A percentile compares a stretch with the other conserved stretches of the same genome.
Evolutionary conservation across 2,329 filamentous ascomycete species (phyloP).

Genomic region (Blastomyces silverae): DNA sequence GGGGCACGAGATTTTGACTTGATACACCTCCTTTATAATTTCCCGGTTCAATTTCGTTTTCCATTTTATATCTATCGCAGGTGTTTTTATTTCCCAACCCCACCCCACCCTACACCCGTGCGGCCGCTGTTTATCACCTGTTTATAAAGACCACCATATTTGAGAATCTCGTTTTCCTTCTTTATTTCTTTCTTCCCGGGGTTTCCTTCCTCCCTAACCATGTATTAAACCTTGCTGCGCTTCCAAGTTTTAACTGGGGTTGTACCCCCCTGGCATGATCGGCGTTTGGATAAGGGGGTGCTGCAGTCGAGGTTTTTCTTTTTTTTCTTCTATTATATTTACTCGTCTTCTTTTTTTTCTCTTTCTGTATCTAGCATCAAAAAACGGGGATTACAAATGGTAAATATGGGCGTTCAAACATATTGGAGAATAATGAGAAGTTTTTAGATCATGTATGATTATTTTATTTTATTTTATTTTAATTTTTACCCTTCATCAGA

Average conservation of each 20-base stretch:
- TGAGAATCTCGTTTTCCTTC: slow-evolving; percentile 6
- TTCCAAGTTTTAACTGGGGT: not conserved
- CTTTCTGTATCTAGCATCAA: slow-evolving; percentile 7
- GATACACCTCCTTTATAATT: slow-evolving; percentile 5
- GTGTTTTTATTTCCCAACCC: not conserved
- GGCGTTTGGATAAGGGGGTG: slow-evolving; percentile 15
- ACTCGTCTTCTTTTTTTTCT: not conserved
- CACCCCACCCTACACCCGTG: not conserved
- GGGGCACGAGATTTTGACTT: slow-evolving; percentile 18
- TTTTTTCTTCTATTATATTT: not conserved
- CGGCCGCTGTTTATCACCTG: not conserved
- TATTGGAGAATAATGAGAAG: not conserved
- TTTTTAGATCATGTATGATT: not conserved
- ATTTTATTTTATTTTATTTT: not conserved
- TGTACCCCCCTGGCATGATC: slow-evolving; percentile 14
- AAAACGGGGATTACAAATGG: slow-evolving; percentile 7
- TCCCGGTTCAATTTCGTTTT: not conserved
- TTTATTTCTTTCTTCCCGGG: not conserved
- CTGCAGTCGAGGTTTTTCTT: not conserved
- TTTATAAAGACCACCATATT: not conserved
- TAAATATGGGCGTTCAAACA: not conserved
- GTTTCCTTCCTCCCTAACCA: not conserved
- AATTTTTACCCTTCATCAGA: not conserved
- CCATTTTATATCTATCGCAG: not conserved
- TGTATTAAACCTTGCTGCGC: slow-evolving; percentile 6